phyloP scores from a whole-genome alignment of 345 rosid genomes.

The Eutrema japonicum region DNA sequence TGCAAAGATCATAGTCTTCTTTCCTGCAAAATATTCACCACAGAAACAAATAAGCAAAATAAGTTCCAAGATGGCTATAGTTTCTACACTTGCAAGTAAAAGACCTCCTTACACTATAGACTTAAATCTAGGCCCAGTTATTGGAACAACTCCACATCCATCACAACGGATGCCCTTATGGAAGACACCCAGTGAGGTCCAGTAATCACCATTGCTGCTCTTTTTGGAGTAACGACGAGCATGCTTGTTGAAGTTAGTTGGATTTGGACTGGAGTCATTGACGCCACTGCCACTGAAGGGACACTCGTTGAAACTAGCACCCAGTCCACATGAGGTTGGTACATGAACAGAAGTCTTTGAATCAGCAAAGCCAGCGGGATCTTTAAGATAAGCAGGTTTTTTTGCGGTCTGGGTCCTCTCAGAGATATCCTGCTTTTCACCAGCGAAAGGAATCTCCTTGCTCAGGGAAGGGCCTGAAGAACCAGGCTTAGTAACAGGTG shows the following conservation, averaged over 20 bases:
- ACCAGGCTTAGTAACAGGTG: conserved; percentile 29
- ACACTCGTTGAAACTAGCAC: conserved; percentile 50
- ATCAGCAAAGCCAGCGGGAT: conserved; percentile 29
- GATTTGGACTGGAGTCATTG: conserved; percentile 23
- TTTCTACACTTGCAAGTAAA: not conserved
- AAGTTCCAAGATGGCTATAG: not conserved
- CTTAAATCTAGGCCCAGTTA: conserved; percentile 84
- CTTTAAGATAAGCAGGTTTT: conserved; percentile 30
- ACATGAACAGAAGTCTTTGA: conserved; percentile 26
- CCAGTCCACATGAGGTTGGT: conserved; percentile 19
- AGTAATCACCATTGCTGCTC: conserved; percentile 42
- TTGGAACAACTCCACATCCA: conserved; percentile 90
- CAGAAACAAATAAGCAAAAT: conserved; percentile 1
- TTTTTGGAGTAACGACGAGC: conserved; percentile 39
- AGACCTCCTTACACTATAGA: conserved; percentile 78
- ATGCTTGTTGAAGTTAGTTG: conserved; percentile 18
- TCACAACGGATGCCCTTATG: conserved; percentile 91
- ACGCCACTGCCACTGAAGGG: conserved; percentile 62
- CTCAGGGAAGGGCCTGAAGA: conserved; percentile 33
- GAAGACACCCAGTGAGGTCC: conserved; percentile 52
- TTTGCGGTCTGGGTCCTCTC: conserved; percentile 27
- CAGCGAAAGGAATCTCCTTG: conserved; percentile 21
- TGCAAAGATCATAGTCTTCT: conserved; percentile 90
- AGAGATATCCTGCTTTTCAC: conserved; percentile 39
- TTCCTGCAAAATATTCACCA: conserved; percentile 52